Conservation (phyloP, 805 yeast genomes). For the Cyberlindnera misumaiensis region DNA sequence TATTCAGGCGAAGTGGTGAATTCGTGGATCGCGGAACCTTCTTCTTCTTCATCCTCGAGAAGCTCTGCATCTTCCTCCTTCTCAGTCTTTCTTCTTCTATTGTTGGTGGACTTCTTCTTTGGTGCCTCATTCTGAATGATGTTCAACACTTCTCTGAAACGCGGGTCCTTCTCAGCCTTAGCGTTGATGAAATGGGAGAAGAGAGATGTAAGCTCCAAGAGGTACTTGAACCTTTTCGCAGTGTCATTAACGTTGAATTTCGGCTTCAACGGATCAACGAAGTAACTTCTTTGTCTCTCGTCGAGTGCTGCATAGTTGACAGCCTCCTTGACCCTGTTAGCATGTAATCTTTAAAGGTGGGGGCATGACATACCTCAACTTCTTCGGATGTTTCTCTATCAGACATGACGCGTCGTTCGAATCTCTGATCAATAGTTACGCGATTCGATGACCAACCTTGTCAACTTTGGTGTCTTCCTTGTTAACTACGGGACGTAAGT, state of each 20-base stretch:
- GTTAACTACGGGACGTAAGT: no score
- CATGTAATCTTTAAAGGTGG: no score
- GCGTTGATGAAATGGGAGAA: slow-evolving; percentile 63
- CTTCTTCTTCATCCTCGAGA: slow-evolving; percentile 49
- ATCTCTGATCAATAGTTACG: no score
- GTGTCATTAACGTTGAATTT: slow-evolving; percentile 52
- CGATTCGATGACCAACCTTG: no score
- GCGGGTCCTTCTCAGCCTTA: slow-evolving; percentile 56
- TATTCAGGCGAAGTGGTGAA: slow-evolving; percentile 82
- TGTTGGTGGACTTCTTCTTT: slow-evolving; percentile 22
- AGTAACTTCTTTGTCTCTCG: slow-evolving; percentile 23
- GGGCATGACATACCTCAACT: slow-evolving; percentile 1
- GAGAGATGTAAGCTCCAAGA: slow-evolving; percentile 56
- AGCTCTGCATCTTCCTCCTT: slow-evolving; percentile 75
- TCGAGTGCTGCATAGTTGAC: slow-evolving; percentile 1
- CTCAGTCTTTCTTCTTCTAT: slow-evolving; percentile 62
- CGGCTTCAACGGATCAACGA: slow-evolving; percentile 28
- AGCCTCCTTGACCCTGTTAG: neutral
- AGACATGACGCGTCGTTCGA: neutral
- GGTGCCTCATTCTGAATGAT: slow-evolving; percentile 27
- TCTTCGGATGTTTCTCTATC: slow-evolving; percentile 1
- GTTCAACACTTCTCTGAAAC: slow-evolving; percentile 45
- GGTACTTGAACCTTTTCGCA: slow-evolving; percentile 58
- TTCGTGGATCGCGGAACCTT: slow-evolving; percentile 40
- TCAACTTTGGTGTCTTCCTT: neutral